Base-by-base conservation (phyloP, 169 alveolate genomes). In the Amoebophrya sp. region DNA sequence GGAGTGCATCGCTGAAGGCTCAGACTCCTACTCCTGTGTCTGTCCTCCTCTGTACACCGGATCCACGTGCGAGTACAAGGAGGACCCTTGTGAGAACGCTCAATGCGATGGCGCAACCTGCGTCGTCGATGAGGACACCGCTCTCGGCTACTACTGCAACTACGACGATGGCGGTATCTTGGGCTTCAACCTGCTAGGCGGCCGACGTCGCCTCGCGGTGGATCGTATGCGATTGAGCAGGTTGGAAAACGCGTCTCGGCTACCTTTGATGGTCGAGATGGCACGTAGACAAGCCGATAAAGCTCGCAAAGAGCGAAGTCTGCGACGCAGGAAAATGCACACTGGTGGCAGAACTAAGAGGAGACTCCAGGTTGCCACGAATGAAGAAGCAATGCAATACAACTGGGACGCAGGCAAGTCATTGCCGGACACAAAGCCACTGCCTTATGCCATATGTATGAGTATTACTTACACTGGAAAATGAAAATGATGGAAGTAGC, bases 321-420 rank as follows among this genome's bases (percentile, higher is more conserved):
- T 23, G 76, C n/a, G n/a, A n/a, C n/a, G n/a, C n/a, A n/a, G n/a
- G n/a, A n/a, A n/a, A n/a, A n/a, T n/a, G n/a, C n/a, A n/a, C n/a
- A n/a, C n/a, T n/a, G n/a, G n/a, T n/a, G n/a, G n/a, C n/a, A n/a
- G n/a, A n/a, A n/a, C n/a, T n/a, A 47, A 18, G 65, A 6, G 83
- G 36, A 29, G 83, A 65, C 18, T 65, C 39, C 83, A 65, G n/a
- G 83, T 65, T 36, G n/a, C 83, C 2, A 65, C 83, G 1, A 26
- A 65, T 36, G 2, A 65, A 26, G 83, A 65, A 65, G 83, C 83
- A 10, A 65, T 65, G 83, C 83, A 26, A 1, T 65, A 65, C 83
- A 65, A 65, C 83, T 65, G 83, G 83, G 83, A 65, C 83, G 83
- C 83, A 36, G 83, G 83, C 2, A 29, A 36, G 38, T 26, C 83